Percentiles rank a stretch among this genome's conserved stretches.
These are phyloP conservation scores for Globisporangium canariense DNA, from an alignment of 352 stramenopile genomes.

Conservation along the genomic window DNA sequence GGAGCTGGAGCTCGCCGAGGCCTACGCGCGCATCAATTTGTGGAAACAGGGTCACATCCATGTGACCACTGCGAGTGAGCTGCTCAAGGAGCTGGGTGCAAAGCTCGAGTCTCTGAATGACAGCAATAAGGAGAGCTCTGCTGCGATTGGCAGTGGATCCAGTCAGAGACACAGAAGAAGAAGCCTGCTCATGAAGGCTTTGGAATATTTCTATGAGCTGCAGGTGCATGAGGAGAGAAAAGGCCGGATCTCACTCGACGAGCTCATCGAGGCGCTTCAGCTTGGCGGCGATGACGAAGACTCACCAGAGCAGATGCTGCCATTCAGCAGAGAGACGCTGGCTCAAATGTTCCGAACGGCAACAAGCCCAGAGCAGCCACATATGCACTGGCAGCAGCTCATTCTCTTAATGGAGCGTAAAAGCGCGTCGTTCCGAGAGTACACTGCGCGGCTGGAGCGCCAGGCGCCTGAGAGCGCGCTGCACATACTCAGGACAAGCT, in stretches of 20 bases:
- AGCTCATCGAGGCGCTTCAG: conserved; percentile 4
- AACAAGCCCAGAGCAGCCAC: conserved; percentile 17
- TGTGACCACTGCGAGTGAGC: conserved; percentile 25
- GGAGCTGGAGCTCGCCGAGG: conserved; percentile 52
- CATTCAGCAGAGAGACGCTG: conserved; percentile 10
- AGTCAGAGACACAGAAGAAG: not conserved
- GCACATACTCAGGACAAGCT: conserved; percentile 26
- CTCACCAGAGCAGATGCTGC: not conserved
- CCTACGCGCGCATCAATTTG: conserved; percentile 52
- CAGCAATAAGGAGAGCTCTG: not conserved
- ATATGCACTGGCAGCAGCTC: conserved; percentile 63
- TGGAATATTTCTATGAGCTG: conserved; percentile 25
- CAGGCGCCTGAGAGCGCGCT: conserved; percentile 22
- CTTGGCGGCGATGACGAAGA: conserved; percentile 3
- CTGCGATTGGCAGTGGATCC: not conserved
- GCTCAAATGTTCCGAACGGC: conserved; percentile 16
- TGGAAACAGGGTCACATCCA: conserved; percentile 71
- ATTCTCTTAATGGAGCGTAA: conserved; percentile 38
- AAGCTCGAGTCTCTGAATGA: not conserved
- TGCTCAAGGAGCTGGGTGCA: conserved; percentile 34
- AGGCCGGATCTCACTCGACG: conserved; percentile 8
- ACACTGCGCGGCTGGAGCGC: conserved; percentile 28
- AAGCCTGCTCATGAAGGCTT: conserved; percentile 5
- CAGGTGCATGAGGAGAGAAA: conserved; percentile 11
- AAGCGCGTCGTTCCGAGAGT: conserved; percentile 33